Percentiles rank a stretch among this genome's conserved stretches.
Conservation (phyloP, 495 filamentous ascomycete genomes). For the Hyphodiscus hymeniophilus region DNA sequence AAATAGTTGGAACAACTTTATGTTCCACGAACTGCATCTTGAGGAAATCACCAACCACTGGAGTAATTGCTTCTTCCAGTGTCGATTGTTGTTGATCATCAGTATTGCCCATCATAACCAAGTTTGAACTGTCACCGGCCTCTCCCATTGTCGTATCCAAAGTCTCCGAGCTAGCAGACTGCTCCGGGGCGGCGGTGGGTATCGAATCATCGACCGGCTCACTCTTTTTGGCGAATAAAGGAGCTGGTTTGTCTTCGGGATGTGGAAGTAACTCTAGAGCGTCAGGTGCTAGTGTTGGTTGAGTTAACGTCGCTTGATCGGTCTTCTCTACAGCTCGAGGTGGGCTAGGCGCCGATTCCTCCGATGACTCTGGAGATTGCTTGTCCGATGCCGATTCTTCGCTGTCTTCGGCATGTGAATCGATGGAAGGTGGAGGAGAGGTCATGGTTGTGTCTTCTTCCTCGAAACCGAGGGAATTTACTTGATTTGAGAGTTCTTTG, state of each 20-base stretch:
- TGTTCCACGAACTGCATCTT: constrained; percentile 97
- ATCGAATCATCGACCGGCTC: constrained; percentile 2
- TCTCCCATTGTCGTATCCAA: constrained; percentile 23
- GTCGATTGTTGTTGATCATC: constrained; percentile 14
- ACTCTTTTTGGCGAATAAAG: constrained; percentile 44
- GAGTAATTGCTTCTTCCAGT: constrained; percentile 38
- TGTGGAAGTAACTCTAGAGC: constrained; percentile 28
- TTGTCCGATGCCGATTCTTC: constrained; percentile 1
- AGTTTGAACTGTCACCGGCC: constrained; percentile 20
- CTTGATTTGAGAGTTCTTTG: constrained; percentile 26
- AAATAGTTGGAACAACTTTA: constrained; percentile 87
- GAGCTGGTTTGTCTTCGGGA: constrained; percentile 60
- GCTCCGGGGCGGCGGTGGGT: neutral
- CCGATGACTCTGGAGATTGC: constrained; percentile 7
- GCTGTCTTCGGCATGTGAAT: constrained; percentile 2
- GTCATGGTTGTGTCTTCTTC: constrained; percentile 18
- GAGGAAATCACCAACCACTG: constrained; percentile 92
- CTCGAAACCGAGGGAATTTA: constrained; percentile 14
- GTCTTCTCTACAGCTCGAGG: neutral
- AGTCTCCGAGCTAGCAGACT: constrained; percentile 19
- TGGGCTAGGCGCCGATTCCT: neutral
- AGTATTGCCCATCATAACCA: constrained; percentile 19
- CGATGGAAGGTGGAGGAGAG: constrained; percentile 10
- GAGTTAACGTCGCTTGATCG: neutral
- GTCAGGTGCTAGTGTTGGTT: neutral